Evolutionary conservation across 352 stramenopile genomes (phyloP), one percentile per base, ranked within the genome.

Genomic region (Elongisporangium senticosum): DNA sequence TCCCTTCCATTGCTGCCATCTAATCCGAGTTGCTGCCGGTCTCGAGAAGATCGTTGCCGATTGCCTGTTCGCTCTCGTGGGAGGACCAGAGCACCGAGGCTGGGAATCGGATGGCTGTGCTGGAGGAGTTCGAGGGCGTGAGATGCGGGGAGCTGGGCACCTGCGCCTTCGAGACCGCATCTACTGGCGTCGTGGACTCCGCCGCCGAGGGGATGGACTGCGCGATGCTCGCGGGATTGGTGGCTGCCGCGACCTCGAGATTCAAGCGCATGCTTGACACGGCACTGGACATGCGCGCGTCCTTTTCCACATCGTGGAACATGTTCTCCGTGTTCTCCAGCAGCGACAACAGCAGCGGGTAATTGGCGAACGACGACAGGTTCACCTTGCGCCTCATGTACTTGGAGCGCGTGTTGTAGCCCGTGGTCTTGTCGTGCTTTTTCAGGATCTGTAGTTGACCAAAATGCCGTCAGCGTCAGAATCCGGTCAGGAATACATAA

Each of bases 311-410:
- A 22, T 89, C 78, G 49, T 85, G 72, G 56, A 89, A 92, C 83
- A 90, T 89, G 20, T 88, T 75, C 54, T 92, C 83, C 1, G 79
- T 92, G 64, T 69, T 86, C n/a, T 83, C 68, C 20, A 93, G 68
- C 50, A 93, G 83, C 33, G 82, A 70, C n/a, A 90, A 75, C 57
- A 93, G 68, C 43, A 62, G 71, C 51, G 80, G 80, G 63, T 90
- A 90, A 65, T 83, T 87, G 55, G 83, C 87, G 56, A 93, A 93
- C 20, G 79, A 68, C 40, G 77, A 89, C 19, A 89, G 62, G 61
- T 90, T 93, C 48, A 93, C 83, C 60, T 89, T 93, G 28, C 75
- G 78, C 23, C 75, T 72, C 80, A 93, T 93, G 68, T 93, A 93
- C 77, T 89, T 93, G 63, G 80, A 87, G 7, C 83, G 71, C 26